These are phyloP conservation scores for Acacia melanoxylon DNA, from an alignment of 306 rosid species.

Conservation along the genomic window DNA sequence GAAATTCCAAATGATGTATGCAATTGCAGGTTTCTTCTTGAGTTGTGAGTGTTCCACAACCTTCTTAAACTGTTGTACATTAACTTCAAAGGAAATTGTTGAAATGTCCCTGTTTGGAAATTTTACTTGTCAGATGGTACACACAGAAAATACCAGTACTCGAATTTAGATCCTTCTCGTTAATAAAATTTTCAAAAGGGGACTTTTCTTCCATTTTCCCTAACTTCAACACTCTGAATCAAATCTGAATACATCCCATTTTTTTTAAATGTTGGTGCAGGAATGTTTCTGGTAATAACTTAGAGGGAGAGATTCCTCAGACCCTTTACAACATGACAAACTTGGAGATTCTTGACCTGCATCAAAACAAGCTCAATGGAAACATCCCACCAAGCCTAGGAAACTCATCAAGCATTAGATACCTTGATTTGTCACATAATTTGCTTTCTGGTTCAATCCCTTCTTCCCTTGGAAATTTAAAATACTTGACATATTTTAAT, in stretches of 20 bases:
- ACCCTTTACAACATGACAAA: slow-evolving; percentile 69
- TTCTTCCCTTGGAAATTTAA: slow-evolving; percentile 60
- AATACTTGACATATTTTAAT: slow-evolving; percentile 54
- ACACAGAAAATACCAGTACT: too few relatives aligned
- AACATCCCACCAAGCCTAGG: slow-evolving; percentile 78
- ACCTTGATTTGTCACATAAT: slow-evolving; percentile 79
- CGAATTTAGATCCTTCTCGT: background rate
- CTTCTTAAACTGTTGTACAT: slow-evolving; percentile 28
- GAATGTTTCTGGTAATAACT: slow-evolving; percentile 78
- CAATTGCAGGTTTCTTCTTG: slow-evolving; percentile 85
- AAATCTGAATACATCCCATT: slow-evolving; percentile 28
- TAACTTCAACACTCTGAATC: slow-evolving; percentile 5
- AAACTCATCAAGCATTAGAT: slow-evolving; percentile 55
- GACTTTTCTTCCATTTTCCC: background rate
- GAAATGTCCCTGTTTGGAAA: background rate
- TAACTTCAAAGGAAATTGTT: background rate
- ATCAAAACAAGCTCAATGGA: slow-evolving; percentile 69
- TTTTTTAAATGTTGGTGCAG: slow-evolving; percentile 53
- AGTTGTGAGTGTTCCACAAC: slow-evolving; percentile 82
- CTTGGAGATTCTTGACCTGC: slow-evolving; percentile 77
- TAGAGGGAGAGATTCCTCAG: slow-evolving; percentile 74
- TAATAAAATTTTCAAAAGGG: too few relatives aligned
- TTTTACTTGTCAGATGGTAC: background rate
- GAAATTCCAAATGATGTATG: slow-evolving; percentile 68
- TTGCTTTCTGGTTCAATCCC: slow-evolving; percentile 73